Evolutionary conservation across 148 eudicot species (phyloP), one percentile per base, ranked within the genome.

Genomic region (Arbutus unedo): DNA sequence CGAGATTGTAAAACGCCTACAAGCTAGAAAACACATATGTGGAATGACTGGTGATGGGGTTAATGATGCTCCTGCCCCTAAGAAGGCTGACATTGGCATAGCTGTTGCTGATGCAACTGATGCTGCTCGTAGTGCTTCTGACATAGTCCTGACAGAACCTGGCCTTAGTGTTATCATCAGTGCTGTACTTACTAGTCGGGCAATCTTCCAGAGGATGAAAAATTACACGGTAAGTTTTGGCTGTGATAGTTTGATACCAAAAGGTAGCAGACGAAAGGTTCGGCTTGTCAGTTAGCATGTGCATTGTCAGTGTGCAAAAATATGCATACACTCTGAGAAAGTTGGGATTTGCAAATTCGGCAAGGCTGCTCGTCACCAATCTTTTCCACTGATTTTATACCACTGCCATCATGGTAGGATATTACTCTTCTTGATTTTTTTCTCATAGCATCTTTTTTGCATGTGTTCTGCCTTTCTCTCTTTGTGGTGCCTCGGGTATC

Each of bases 1-100:
- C 78, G 93, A 93, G 73, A 93, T 93, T 64, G 97, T 93, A 66
- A 91, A 93, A 87, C 90, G 94, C 1, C 85, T 93, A 81, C 97
- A 93, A 89, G 93, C 93, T 76, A 89, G 91, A 74, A 93, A 93
- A 66, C 97, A 93, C 79, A 89, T 91, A 54, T 91, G 93, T 84
- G 94, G 97, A 55, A 93, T 93, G 94, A 93, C 97, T 25, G 94
- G 97, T 77, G 94, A 92, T 90, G 97, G 95, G 73, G 97, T 93
- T n/a, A 93, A 93, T 77, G 97, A 93, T 84, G 97, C 94, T 44
- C 96, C 96, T 53, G 94, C 96, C 11, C 91, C 91, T 41, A 93
- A 93, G 83, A 93, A 90, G 86, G 94, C 94, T 72, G 94, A 93
- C 79, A 91, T 93, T 55, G 97, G 97, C 25, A 93, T 93, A 73